These are phyloP conservation scores for Phoma sp. DNA, from an alignment of 2,329 filamentous ascomycete genomes.

Conservation along the genomic window DNA sequence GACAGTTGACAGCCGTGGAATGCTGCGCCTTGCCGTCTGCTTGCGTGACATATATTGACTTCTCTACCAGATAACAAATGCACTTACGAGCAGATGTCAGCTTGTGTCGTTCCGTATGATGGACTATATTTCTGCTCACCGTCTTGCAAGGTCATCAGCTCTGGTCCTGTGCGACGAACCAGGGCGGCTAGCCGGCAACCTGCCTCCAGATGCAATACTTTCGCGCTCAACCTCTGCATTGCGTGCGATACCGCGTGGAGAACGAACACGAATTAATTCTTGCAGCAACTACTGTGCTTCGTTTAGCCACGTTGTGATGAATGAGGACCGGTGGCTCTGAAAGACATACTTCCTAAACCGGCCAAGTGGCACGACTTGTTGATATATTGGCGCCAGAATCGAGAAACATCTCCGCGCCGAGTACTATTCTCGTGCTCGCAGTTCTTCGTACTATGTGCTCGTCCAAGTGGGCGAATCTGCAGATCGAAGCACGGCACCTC, in stretches of 20 bases:
- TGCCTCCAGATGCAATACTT: background rate
- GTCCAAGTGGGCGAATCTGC: background rate
- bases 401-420: background rate
- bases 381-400: background rate
- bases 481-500: background rate
- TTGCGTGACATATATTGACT: constrained; percentile 1
- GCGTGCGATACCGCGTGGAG: background rate
- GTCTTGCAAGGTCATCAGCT: background rate
- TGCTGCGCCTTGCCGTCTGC: background rate
- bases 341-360: background rate
- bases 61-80: background rate
- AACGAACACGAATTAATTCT: background rate
- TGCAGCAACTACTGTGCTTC: background rate
- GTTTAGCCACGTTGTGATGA: background rate
- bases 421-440: background rate
- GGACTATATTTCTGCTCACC: background rate
- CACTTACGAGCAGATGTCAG: background rate
- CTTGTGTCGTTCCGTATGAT: background rate
- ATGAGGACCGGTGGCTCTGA: background rate
- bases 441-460: background rate
- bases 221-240: background rate
- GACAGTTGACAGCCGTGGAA: constrained; percentile 31
- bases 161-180: constrained; percentile 2
- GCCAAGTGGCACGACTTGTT: background rate
- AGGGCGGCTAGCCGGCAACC: too few relatives aligned